Conservation (phyloP, 2,329 filamentous ascomycete genomes). For the Penicillium sp. region DNA sequence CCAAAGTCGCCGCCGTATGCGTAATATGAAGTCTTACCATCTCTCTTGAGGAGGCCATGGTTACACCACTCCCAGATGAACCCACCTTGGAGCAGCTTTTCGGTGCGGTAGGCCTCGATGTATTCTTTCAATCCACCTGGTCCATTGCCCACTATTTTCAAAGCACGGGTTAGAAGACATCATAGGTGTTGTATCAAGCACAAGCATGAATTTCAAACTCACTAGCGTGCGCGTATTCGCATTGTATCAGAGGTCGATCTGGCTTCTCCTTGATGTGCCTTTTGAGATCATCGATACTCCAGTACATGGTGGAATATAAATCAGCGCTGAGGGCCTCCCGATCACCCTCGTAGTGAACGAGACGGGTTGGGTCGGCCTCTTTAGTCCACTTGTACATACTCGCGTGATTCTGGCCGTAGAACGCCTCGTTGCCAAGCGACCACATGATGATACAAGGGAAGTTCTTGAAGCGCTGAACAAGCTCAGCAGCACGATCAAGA, state of each 20-base stretch:
- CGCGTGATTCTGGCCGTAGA: constrained; percentile 67
- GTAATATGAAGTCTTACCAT: constrained; percentile 46
- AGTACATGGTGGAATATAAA: constrained; percentile 70
- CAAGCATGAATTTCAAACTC: background rate
- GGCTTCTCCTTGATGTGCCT: constrained; percentile 45
- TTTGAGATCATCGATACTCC: constrained; percentile 53
- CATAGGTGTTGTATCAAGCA: background rate
- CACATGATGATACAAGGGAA: constrained; percentile 69
- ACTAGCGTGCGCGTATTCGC: constrained; percentile 59
- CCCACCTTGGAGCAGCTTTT: constrained; percentile 64
- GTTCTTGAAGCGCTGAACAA: constrained; percentile 69
- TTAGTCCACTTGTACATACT: constrained; percentile 67
- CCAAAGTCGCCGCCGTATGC: constrained; percentile 65
- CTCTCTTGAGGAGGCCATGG: constrained; percentile 54
- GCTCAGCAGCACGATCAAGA: constrained; percentile 63
- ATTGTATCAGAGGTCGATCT: constrained; percentile 49
- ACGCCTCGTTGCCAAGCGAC: constrained; percentile 72
- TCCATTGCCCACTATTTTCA: constrained; percentile 62
- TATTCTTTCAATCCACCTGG: constrained; percentile 70
- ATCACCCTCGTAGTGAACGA: constrained; percentile 68
- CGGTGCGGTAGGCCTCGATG: constrained; percentile 60
- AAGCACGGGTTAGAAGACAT: background rate
- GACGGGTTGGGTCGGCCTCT: constrained; percentile 55
- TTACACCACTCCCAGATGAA: constrained; percentile 69
- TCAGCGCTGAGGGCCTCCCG: constrained; percentile 60